Evolutionary conservation across 345 rosid species (phyloP), one percentile per base, ranked within the genome.

Genomic region (Linum lewisii): DNA sequence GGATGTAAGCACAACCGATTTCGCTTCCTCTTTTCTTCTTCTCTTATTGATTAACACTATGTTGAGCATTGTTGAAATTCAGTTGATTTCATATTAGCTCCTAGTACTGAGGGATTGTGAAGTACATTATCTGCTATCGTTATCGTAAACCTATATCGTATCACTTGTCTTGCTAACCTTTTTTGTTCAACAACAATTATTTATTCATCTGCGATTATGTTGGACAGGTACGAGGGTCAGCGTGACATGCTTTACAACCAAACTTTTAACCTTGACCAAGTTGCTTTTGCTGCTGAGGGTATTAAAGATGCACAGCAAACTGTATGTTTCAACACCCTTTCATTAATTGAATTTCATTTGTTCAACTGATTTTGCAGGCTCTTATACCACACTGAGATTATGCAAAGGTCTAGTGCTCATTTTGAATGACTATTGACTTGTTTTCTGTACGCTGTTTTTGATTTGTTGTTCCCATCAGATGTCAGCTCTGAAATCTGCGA

Each of bases 211-310:
- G 16, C 42, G 19, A 26, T 15, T 22, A 21, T 47, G 53, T 24
- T 61, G 55, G 10, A 63, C 79, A 93, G 99, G 99, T 89, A 93
- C 57, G 97, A 90, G 81, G 96, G 88, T 42, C 97, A 93, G 67
- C 88, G 97, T 25, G 99, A 93, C 73, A 93, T 89, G 96, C 84
- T 93, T 5, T 93, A 87, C 57, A 93, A 85, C 73, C 99, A 93
- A 71, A 93, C 99, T 1, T 93, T 87, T 61, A 93, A 93, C 74
- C 99, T 94, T 42, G 99, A 94, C 80, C 99, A 94, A 89, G 99
- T 94, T 69, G 75, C 95, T n/a, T 94, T 94, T 80, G 97, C 99
- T 71, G 65, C 96, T 6, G 99, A 94, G 79, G 99, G 99, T 50
- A 77, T 90, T 67, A 94, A 87, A 80, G 99, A 94, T 74, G 99